These are phyloP conservation scores for Pseudogymnoascus sp. DNA, from an alignment of 2,329 filamentous ascomycete species.

Conservation along the genomic window DNA sequence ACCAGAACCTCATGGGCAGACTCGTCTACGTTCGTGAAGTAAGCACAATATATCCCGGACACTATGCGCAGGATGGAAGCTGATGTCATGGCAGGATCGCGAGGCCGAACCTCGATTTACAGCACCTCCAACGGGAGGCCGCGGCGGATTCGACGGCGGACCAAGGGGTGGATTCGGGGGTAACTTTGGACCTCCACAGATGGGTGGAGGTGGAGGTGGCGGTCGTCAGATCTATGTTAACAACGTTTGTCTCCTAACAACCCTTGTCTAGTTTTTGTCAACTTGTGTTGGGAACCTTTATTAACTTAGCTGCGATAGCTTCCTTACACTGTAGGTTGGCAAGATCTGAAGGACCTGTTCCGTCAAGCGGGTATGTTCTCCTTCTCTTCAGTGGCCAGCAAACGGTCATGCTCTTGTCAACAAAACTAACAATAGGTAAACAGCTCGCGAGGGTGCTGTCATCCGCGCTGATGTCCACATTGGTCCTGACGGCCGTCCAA, in stretches of 20 bases:
- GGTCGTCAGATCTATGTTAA: slow-evolving; percentile 93
- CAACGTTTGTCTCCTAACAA: slow-evolving; percentile 69
- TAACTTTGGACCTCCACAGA: slow-evolving; percentile 31
- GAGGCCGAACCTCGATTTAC: slow-evolving; percentile 97
- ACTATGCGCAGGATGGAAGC: slow-evolving; percentile 16
- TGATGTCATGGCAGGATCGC: slow-evolving; percentile 59
- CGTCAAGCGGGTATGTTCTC: slow-evolving; percentile 80
- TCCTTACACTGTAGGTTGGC: slow-evolving; percentile 95
- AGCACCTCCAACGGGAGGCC: slow-evolving; percentile 56
- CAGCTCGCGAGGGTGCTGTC: slow-evolving; percentile 63
- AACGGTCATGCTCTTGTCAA: slow-evolving; percentile 16
- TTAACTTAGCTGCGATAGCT: slow-evolving; percentile 53
- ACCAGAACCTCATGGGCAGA: slow-evolving; percentile 97
- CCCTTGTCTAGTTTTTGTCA: slow-evolving; percentile 16
- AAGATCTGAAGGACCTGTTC: slow-evolving; percentile 97
- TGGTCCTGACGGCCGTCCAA: slow-evolving; percentile 84
- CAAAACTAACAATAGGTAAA: slow-evolving; percentile 9
- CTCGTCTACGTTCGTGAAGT: slow-evolving; percentile 98
- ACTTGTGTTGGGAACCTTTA: slow-evolving; percentile 26
- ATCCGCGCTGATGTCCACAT: slow-evolving; percentile 93
- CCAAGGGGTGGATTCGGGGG: slow-evolving; percentile 43
- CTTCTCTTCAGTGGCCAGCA: slow-evolving; percentile 20
- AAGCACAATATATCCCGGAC: slow-evolving; percentile 26
- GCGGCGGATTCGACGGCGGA: slow-evolving; percentile 49
- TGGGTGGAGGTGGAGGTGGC: slow-evolving; percentile 42